These are phyloP conservation scores for Metschnikowia orientalis DNA, from an alignment of 805 yeast species.

Conservation along the genomic window DNA sequence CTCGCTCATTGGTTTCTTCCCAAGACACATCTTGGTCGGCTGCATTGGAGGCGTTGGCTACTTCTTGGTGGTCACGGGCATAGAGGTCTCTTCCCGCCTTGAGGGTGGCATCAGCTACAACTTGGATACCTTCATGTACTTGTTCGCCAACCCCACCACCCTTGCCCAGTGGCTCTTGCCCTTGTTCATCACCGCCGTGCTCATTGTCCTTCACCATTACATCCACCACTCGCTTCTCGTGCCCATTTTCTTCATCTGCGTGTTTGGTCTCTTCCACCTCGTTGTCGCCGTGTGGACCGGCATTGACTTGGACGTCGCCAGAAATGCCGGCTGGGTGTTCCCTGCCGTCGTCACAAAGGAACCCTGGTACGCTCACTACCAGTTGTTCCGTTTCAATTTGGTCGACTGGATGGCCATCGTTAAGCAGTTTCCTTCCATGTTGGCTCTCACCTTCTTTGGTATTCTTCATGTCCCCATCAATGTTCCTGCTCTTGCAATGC, in stretches of 20 bases:
- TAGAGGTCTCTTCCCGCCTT: constrained; percentile 83
- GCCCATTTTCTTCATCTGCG: constrained; percentile 72
- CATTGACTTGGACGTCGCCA: constrained; percentile 56
- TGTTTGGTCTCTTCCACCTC: constrained; percentile 66
- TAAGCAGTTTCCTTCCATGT: constrained; percentile 82
- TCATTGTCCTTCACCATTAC: constrained; percentile 56
- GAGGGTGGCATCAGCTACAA: constrained; percentile 71
- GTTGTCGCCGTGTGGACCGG: constrained; percentile 61
- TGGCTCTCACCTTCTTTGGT: constrained; percentile 94
- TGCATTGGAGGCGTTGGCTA: constrained; percentile 99
- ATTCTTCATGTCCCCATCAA: constrained; percentile 95
- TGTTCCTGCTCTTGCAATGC: constrained; percentile 94
- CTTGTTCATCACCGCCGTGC: constrained; percentile 51
- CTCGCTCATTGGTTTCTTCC: constrained; percentile 88
- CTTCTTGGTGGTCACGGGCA: constrained; percentile 82
- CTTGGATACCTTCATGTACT: constrained; percentile 46
- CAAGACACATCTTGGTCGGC: constrained; percentile 92
- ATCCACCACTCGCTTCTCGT: constrained; percentile 65
- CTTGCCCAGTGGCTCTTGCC: constrained; percentile 65
- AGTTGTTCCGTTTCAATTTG: constrained; percentile 58
- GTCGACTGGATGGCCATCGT: constrained; percentile 75
- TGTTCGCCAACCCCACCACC: constrained; percentile 39
- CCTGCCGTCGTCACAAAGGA: constrained; percentile 55
- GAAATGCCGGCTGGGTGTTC: constrained; percentile 84
- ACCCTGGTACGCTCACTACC: constrained; percentile 90